Evolutionary conservation across 2,329 filamentous ascomycete species (phyloP).

Genomic region (Phoma sp.): DNA sequence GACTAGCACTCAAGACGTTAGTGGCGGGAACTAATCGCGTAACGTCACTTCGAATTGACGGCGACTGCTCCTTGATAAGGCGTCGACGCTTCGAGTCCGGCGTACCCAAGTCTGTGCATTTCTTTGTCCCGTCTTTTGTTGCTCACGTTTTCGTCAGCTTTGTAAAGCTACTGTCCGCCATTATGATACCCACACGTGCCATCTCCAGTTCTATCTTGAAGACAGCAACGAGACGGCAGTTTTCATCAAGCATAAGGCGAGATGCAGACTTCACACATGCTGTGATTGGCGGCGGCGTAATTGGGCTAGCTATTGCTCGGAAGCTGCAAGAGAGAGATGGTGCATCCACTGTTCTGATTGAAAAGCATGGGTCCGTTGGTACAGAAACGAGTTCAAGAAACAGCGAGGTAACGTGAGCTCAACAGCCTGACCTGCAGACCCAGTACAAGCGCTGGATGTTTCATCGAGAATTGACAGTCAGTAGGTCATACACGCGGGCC

Average conservation of each 20-base stretch:
- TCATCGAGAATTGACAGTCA: not conserved
- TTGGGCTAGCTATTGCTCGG: constrained; percentile 81
- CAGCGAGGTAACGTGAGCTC: constrained; percentile 67
- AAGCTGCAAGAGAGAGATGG: constrained; percentile 68
- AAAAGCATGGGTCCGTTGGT: constrained; percentile 76
- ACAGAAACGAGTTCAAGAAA: constrained; percentile 90
- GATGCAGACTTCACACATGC: constrained; percentile 69
- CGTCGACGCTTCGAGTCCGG: not conserved
- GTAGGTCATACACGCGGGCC: constrained; percentile 88
- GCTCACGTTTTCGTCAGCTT: not conserved
- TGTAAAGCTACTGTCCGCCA: not conserved
- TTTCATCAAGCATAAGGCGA: constrained; percentile 37
- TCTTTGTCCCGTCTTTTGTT: not conserved
- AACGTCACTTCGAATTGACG: constrained; percentile 9
- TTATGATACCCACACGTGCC: constrained; percentile 23
- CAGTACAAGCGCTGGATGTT: not conserved
- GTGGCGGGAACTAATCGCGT: constrained; percentile 14
- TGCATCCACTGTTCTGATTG: constrained; percentile 76
- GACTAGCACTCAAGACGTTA: constrained; percentile 6
- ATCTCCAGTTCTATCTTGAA: constrained; percentile 4
- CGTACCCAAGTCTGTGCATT: not conserved
- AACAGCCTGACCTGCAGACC: not conserved
- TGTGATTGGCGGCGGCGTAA: constrained; percentile 73
- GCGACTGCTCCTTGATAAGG: constrained; percentile 6
- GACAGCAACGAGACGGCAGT: constrained; percentile 13